Base-by-base conservation (phyloP, 805 yeast species). In the Wickerhamomyces queroliae region DNA sequence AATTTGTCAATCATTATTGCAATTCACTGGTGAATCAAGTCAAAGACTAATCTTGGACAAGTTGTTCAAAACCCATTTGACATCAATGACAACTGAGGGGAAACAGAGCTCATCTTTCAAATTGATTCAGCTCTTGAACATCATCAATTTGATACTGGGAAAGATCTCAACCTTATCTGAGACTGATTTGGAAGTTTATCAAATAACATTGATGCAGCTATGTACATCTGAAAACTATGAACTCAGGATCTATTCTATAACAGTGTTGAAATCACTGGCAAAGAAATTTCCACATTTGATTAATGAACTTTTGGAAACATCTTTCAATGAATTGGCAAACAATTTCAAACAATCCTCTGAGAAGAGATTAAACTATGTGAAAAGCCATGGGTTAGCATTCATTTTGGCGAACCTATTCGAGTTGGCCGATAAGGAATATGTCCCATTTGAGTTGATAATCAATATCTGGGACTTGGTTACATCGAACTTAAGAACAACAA, bases 381-480 rank as follows among this genome's bases (percentile, higher is more conserved):
- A 50, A 35, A 55, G 63, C 11, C 69, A 68, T 43, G 73, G 74
- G 0, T 56, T 60, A 43, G 61, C 72, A 0, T 49, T 65, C 30
- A 48, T 66, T 10, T 53, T 69, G 16, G 62, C 72, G 2, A 65
- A 56, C 36, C 36, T 66, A 20, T 52, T 66, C 2, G 51, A 55
- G 8, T 44, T 55, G 6, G 61, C 69, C 2, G 61, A 62, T 28
- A 58, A 59, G 25, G 69, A 67, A 37, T 70, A 67, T 47, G 72
- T 73, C 6, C 62, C 79, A 3, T 58, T 63, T 27, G 69, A 66
- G 23, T 50, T 72, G 15, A 61, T 75, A 6, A 62, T 72, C 41
- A 60, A 70, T 39, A 60, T 72, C 5, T 65, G 74, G 36, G 63
- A 65, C 1, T 61, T 71, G 24, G 69, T 75, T 0, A 63, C 69